Percentiles rank a stretch among this genome's conserved stretches.
Conservation (phyloP, 164 flowering plant species). For the Magnolia officinalis region DNA sequence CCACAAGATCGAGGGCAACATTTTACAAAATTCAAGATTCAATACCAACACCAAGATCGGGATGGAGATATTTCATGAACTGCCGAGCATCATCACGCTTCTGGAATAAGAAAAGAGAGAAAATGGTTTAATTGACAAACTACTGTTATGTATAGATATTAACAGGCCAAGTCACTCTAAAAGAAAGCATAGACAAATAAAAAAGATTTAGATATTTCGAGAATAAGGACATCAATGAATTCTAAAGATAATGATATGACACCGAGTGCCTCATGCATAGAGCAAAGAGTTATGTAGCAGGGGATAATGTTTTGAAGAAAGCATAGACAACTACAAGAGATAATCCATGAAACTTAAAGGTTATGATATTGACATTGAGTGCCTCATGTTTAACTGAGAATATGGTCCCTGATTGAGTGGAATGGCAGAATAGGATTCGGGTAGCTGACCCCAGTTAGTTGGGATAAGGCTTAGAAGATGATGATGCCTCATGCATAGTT, state of each 20-base stretch:
- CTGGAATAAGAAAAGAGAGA: constrained; percentile 32
- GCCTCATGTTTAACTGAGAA: too few relatives aligned
- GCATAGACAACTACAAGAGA: neutral
- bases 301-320: neutral
- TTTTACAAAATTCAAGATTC: constrained; percentile 2
- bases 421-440: too few relatives aligned
- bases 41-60: constrained; percentile 95
- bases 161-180: neutral
- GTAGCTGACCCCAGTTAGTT: too few relatives aligned
- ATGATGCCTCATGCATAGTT: too few relatives aligned
- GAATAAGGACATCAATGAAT: neutral
- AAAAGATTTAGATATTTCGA: neutral
- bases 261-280: too few relatives aligned
- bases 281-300: neutral
- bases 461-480: too few relatives aligned
- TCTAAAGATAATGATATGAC: neutral
- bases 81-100: constrained; percentile 97
- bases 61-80: constrained; percentile 96
- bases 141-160: neutral
- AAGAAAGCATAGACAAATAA: neutral
- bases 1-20: neutral
- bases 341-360: too few relatives aligned
- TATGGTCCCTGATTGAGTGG: too few relatives aligned
- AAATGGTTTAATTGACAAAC: neutral
- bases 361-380: too few relatives aligned